Conservation (phyloP, 2,329 filamentous ascomycete species). For the Thielaviopsis ethacetica region DNA sequence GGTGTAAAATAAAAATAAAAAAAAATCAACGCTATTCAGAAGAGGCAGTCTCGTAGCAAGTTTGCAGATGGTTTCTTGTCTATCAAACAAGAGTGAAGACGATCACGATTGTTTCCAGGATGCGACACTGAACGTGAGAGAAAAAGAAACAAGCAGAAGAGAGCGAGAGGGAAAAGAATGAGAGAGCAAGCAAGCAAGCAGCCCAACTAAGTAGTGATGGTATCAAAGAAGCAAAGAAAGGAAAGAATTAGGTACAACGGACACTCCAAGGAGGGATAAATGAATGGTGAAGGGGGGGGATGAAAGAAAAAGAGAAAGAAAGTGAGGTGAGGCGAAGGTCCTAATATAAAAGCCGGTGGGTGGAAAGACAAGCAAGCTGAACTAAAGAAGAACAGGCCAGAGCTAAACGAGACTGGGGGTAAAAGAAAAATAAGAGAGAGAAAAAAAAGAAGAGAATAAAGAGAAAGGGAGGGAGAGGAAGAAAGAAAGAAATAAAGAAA, state of each 20-base stretch:
- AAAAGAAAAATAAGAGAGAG: slow-evolving; percentile 17
- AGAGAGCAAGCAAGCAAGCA: too few relatives aligned
- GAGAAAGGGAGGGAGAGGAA: slow-evolving; percentile 14
- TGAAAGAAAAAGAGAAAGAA: not conserved
- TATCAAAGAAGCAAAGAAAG: slow-evolving; percentile 6
- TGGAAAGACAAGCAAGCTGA: slow-evolving; percentile 12
- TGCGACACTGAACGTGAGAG: not conserved
- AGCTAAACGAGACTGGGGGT: slow-evolving; percentile 2
- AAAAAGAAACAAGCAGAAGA: slow-evolving; percentile 12
- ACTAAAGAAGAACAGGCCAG: not conserved
- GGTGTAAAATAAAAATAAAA: not conserved
- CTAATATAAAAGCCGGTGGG: too few relatives aligned
- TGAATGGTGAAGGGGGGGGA: not conserved
- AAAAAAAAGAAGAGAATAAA: slow-evolving; percentile 17
- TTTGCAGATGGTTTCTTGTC: not conserved
- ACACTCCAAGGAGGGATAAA: slow-evolving; percentile 5
- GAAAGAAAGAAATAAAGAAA: slow-evolving; percentile 16
- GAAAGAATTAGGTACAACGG: slow-evolving; percentile 14
- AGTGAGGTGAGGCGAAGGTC: slow-evolving; percentile 15
- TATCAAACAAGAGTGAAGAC: slow-evolving; percentile 4
- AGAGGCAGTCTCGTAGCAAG: slow-evolving; percentile 1
- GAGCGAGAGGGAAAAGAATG: slow-evolving; percentile 17
- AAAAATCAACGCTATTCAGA: not conserved
- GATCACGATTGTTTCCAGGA: not conserved
- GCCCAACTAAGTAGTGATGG: too few relatives aligned